Evolutionary conservation across 306 rosid species (phyloP).

Genomic region (Medicago ruthenica): DNA sequence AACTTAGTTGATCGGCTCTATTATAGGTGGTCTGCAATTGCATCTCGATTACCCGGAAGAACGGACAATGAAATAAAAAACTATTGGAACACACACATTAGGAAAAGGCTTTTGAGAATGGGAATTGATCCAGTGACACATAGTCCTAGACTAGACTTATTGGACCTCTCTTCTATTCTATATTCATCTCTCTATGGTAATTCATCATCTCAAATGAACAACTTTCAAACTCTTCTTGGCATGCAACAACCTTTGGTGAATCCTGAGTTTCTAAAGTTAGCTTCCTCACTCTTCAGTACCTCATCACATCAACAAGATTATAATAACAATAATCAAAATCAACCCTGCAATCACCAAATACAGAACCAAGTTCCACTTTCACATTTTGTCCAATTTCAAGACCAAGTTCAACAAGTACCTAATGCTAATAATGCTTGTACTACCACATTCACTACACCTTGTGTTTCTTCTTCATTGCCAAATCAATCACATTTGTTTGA

Average conservation of each 20-base stretch:
- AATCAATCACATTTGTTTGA: slow-evolving; percentile 45
- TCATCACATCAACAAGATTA: slow-evolving; percentile 45
- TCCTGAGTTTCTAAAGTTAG: slow-evolving; percentile 72
- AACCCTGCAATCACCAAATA: slow-evolving; percentile 45
- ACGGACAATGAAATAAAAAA: slow-evolving; percentile 95
- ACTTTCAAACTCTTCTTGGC: slow-evolving; percentile 54
- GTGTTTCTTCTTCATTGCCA: slow-evolving; percentile 52
- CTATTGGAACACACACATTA: slow-evolving; percentile 95
- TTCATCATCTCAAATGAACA: slow-evolving; percentile 56
- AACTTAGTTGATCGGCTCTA: neutral
- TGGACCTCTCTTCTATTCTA: slow-evolving; percentile 74
- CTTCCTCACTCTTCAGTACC: slow-evolving; percentile 64
- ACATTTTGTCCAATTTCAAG: slow-evolving; percentile 46
- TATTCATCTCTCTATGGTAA: slow-evolving; percentile 54
- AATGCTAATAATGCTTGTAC: neutral
- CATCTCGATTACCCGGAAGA: slow-evolving; percentile 88
- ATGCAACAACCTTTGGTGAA: slow-evolving; percentile 61
- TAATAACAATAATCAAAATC: slow-evolving; percentile 36
- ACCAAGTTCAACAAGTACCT: slow-evolving; percentile 37
- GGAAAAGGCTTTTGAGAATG: slow-evolving; percentile 88
- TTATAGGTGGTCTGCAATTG: slow-evolving; percentile 94
- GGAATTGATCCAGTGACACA: slow-evolving; percentile 98
- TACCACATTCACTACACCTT: slow-evolving; percentile 23
- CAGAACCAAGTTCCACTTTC: slow-evolving; percentile 44
- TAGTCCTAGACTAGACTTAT: slow-evolving; percentile 75